These are phyloP conservation scores for Thielaviopsis cerberus DNA, from an alignment of 2,329 filamentous ascomycete genomes.

Conservation along the genomic window DNA sequence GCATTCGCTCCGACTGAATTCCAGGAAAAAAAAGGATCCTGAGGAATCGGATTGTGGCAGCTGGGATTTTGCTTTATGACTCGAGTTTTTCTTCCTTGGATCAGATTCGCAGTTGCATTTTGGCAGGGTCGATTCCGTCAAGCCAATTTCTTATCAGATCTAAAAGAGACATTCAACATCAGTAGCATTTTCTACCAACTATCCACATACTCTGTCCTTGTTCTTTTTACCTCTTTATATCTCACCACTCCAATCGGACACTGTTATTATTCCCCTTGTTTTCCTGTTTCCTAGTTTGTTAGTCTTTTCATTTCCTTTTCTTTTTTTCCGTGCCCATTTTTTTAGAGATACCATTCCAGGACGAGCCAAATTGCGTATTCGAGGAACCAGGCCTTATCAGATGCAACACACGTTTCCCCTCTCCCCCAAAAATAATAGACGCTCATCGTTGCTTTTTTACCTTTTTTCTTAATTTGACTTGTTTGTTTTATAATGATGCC, in stretches of 20 bases:
- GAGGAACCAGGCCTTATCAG: slow-evolving; percentile 6
- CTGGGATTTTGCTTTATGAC: no score
- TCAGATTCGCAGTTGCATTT: neutral
- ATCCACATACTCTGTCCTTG: neutral
- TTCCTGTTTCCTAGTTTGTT: neutral
- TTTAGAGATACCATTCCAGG: slow-evolving; percentile 2
- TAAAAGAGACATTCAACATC: no score
- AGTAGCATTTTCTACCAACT: neutral
- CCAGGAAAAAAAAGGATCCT: no score
- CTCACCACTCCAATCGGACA: neutral
- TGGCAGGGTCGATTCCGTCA: neutral
- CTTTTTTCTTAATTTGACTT: neutral
- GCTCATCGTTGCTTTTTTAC: neutral
- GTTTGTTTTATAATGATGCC: no score
- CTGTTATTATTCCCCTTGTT: neutral
- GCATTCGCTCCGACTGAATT: no score
- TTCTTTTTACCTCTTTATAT: neutral
- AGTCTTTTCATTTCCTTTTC: neutral
- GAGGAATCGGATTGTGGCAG: no score
- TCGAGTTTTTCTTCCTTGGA: neutral
- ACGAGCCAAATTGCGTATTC: slow-evolving; percentile 1
- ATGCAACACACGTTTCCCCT: neutral
- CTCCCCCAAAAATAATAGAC: neutral
- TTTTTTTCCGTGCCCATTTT: neutral
- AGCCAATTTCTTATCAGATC: slow-evolving; percentile 2